Base-by-base conservation (phyloP, 129 eudicot species). In the Centaurea solstitialis region DNA sequence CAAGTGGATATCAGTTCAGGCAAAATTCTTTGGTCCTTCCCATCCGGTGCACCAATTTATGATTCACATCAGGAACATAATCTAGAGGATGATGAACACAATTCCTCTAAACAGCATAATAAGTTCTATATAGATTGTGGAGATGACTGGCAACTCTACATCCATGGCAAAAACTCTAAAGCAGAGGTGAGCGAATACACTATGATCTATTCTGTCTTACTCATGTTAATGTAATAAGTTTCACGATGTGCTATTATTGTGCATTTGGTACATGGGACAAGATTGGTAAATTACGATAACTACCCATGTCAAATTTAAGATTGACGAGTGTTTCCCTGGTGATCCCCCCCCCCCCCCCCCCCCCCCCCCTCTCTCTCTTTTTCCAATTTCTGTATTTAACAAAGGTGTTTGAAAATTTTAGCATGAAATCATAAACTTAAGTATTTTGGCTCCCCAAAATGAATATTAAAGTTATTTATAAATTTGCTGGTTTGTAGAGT, bases 91-190 rank as follows among this genome's bases (percentile, higher is more conserved):
- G 91, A 85, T 77, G 80, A 65, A 37, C 85, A 85, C 43, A 81
- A 84, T 67, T 79, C 86, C 35, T 85, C 93, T 64, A 75, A 81
- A 62, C 87, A 74, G 65, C 79, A 70, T 23, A 87, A 62, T 83
- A 68, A 81, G 76, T 85, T 79, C 78, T 95, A 86, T 45, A 76
- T 91, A 26, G 99, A 95, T 81, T 84, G 87, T 87, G 99, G 98
- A 70, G 94, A 92, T 86, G 97, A 95, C 75, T 92, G 98, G 98
- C 84, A 89, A 75, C 88, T 95, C 68, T 91, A 95, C 84, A 47
- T 85, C 68, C 97, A 90, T 86, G 88, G 79, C 78, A 83, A 83
- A 71, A 89, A 83, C 79, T 61, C 80, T 12, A 85, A 76, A 73
- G 87, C 83, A 82, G 94, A 81, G 92, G 97, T 86, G 66, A 73